Conservation (phyloP, 495 filamentous ascomycete genomes). For the Xylaria sp. region DNA sequence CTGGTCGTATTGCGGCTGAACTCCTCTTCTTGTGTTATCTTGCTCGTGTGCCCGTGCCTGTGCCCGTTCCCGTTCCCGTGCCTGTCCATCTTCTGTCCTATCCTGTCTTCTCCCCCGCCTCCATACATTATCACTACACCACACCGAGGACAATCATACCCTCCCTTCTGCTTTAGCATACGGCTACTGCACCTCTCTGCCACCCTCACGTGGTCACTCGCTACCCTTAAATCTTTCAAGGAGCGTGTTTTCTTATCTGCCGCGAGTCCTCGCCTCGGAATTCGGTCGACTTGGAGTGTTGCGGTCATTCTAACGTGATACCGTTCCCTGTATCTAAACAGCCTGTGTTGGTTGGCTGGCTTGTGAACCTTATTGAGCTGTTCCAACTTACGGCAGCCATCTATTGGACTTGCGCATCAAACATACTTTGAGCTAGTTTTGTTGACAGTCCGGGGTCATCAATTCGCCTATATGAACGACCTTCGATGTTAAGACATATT, state of each 20-base stretch:
- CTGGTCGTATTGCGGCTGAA: conserved; percentile 56
- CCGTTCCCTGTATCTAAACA: not conserved
- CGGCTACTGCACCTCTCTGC: not conserved
- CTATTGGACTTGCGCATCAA: not conserved
- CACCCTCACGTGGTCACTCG: conserved; percentile 22
- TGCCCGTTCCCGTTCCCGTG: conserved; percentile 50
- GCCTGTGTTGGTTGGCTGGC: not conserved
- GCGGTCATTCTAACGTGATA: not conserved
- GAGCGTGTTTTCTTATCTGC: not conserved
- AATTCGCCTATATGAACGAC: conserved; percentile 6
- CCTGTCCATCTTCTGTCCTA: not conserved
- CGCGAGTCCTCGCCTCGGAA: not conserved
- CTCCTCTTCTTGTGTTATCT: conserved; percentile 89
- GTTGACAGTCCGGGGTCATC: not conserved
- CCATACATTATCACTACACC: conserved; percentile 9
- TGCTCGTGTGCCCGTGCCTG: conserved; percentile 60
- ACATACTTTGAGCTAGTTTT: conserved; percentile 11
- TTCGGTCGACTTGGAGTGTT: not conserved
- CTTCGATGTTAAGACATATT: conserved; percentile 13
- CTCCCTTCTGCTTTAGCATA: not conserved
- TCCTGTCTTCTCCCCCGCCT: conserved; percentile 10
- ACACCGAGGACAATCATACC: conserved; percentile 21
- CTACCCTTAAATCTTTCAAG: not conserved
- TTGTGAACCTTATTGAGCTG: conserved; percentile 1
- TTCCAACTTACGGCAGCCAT: not conserved